phyloP scores from a whole-genome alignment of 2,329 filamentous ascomycete species.

The Hymenoscyphus fraxineus region DNA sequence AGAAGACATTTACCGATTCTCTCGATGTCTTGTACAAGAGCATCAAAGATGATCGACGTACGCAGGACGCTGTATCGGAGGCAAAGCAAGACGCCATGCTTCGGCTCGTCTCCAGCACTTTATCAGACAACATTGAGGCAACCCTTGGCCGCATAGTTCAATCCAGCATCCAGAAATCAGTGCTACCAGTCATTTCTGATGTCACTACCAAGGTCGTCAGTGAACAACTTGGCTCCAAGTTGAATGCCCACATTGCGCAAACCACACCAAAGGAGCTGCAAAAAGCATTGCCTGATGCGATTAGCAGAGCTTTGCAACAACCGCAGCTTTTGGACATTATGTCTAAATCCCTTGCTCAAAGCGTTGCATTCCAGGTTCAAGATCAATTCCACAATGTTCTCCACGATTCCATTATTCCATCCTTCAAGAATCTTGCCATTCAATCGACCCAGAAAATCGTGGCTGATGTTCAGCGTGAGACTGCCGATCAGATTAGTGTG shows the following conservation, averaged over 20 bases:
- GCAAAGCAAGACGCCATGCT: slow-evolving; percentile 69
- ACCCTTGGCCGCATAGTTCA: slow-evolving; percentile 48
- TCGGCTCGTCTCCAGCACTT: slow-evolving; percentile 62
- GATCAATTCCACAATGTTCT: slow-evolving; percentile 61
- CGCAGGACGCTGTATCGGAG: slow-evolving; percentile 57
- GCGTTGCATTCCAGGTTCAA: slow-evolving; percentile 65
- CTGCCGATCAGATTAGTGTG: slow-evolving; percentile 31
- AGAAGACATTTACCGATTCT: slow-evolving; percentile 52
- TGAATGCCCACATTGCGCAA: slow-evolving; percentile 40
- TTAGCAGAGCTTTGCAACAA: slow-evolving; percentile 67
- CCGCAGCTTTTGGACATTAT: slow-evolving; percentile 70
- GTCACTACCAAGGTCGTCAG: slow-evolving; percentile 65
- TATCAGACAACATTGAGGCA: slow-evolving; percentile 64
- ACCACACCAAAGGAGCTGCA: slow-evolving; percentile 62
- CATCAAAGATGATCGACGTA: slow-evolving; percentile 64
- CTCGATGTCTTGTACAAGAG: slow-evolving; percentile 60
- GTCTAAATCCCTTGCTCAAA: slow-evolving; percentile 66
- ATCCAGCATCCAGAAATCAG: slow-evolving; percentile 62
- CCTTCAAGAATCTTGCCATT: slow-evolving; percentile 60
- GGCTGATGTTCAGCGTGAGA: slow-evolving; percentile 62
- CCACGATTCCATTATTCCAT: slow-evolving; percentile 60
- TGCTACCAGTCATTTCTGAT: slow-evolving; percentile 71
- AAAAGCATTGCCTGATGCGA: slow-evolving; percentile 61
- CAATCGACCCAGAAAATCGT: slow-evolving; percentile 65
- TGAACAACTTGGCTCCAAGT: slow-evolving; percentile 64